Conservation (phyloP, 352 stramenopile genomes). For the Phytophthora syringae region DNA sequence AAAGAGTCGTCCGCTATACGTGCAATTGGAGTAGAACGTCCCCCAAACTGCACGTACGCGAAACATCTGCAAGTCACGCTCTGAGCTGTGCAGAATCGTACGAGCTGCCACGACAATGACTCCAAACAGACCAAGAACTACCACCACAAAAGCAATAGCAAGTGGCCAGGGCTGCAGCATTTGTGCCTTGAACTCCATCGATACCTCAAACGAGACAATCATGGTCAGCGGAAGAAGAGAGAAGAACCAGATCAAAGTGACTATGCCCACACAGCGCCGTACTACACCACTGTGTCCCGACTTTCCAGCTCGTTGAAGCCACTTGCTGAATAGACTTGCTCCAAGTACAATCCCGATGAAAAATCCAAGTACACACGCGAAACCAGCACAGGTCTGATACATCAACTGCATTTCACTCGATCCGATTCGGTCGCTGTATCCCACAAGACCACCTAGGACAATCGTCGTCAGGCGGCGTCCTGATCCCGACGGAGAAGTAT, state of each 20-base stretch:
- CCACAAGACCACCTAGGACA: constrained; percentile 52
- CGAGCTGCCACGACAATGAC: constrained; percentile 42
- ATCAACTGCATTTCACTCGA: constrained; percentile 49
- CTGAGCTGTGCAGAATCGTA: constrained; percentile 38
- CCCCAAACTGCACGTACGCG: constrained; percentile 53
- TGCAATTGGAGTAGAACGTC: constrained; percentile 54
- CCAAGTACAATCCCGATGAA: constrained; percentile 44
- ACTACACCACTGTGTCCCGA: constrained; percentile 35
- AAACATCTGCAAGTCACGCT: constrained; percentile 42
- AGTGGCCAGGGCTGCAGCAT: constrained; percentile 21
- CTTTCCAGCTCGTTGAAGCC: constrained; percentile 4
- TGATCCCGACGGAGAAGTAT: constrained; percentile 16
- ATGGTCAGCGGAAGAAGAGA: constrained; percentile 56
- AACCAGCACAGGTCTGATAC: constrained; percentile 31
- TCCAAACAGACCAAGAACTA: constrained; percentile 37
- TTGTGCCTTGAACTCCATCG: constrained; percentile 53
- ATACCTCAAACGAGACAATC: constrained; percentile 57
- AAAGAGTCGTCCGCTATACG: constrained; percentile 54
- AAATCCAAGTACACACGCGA: constrained; percentile 40
- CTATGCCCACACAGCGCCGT: constrained; percentile 54
- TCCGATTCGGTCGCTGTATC: constrained; percentile 56
- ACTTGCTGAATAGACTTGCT: constrained; percentile 8
- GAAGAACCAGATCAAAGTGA: constrained; percentile 61
- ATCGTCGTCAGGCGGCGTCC: constrained; percentile 49
- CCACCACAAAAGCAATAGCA: constrained; percentile 35